These are phyloP conservation scores for Naganishia onofrii DNA, from an alignment of 768 basidiomycete species.

Conservation along the genomic window DNA sequence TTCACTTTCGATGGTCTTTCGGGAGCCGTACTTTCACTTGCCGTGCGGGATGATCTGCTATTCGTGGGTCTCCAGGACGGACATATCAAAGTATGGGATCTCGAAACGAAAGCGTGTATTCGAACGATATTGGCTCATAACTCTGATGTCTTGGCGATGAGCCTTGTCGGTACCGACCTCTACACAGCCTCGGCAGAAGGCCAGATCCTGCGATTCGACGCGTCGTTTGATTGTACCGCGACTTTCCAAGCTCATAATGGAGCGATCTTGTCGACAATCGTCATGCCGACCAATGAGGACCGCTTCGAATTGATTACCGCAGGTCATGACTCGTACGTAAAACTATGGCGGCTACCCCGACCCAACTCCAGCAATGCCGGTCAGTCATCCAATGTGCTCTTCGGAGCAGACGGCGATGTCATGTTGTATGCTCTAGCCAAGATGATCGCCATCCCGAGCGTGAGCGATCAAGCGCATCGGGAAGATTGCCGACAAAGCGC, in stretches of 20 bases:
- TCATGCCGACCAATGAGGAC: constrained; percentile 55
- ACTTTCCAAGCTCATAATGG: constrained; percentile 78
- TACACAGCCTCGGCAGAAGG: constrained; percentile 61
- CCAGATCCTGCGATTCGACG: constrained; percentile 76
- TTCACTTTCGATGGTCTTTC: constrained; percentile 50
- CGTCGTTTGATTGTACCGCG: constrained; percentile 77
- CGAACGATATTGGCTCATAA: constrained; percentile 83
- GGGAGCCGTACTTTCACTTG: constrained; percentile 79
- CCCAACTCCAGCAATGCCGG: background rate
- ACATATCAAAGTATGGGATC: constrained; percentile 81
- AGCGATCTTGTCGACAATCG: constrained; percentile 75
- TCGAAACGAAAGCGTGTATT: constrained; percentile 82
- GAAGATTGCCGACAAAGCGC: constrained; percentile 88
- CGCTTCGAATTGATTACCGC: constrained; percentile 64
- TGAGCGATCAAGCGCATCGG: constrained; percentile 67
- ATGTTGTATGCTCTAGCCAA: constrained; percentile 76
- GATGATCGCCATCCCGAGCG: constrained; percentile 81
- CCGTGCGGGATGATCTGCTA: constrained; percentile 70
- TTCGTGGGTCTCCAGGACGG: constrained; percentile 95
- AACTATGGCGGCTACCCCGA: constrained; percentile 56
- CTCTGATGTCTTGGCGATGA: constrained; percentile 77
- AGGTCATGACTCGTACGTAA: constrained; percentile 79
- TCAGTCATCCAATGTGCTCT: constrained; percentile 51
- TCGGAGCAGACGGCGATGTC: constrained; percentile 58
- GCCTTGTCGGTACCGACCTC: constrained; percentile 62